A percentile compares a stretch with the other conserved stretches of the same genome.
These are phyloP conservation scores for Globisporangium cederbergense DNA, from an alignment of 352 stramenopile genomes.

Conservation along the genomic window DNA sequence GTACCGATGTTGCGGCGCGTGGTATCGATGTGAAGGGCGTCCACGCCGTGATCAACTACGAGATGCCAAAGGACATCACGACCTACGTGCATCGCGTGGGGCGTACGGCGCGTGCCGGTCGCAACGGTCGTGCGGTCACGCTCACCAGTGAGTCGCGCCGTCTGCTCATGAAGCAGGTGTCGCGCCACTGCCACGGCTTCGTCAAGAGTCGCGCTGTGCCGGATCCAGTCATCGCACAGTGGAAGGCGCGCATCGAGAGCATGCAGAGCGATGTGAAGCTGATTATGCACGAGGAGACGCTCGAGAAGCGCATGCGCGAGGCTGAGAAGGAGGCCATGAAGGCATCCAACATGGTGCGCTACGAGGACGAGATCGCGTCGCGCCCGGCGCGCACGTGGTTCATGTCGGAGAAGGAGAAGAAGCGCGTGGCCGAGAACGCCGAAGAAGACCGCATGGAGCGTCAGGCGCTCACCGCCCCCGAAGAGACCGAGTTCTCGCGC, in stretches of 20 bases:
- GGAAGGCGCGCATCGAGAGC: slow-evolving; percentile 79
- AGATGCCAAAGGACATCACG: slow-evolving; percentile 98
- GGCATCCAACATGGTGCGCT: slow-evolving; percentile 87
- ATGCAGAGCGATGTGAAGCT: slow-evolving; percentile 77
- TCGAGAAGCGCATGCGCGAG: slow-evolving; percentile 89
- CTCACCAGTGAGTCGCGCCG: slow-evolving; percentile 88
- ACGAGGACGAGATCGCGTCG: slow-evolving; percentile 88
- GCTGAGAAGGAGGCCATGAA: slow-evolving; percentile 88
- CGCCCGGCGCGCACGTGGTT: slow-evolving; percentile 91
- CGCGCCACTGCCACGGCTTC: slow-evolving; percentile 83
- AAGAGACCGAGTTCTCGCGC: slow-evolving; percentile 41
- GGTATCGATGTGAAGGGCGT: slow-evolving; percentile 98
- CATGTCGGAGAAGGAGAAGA: slow-evolving; percentile 89
- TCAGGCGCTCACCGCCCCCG: slow-evolving; percentile 28
- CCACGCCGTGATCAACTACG: slow-evolving; percentile 99
- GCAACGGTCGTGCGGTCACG: slow-evolving; percentile 88
- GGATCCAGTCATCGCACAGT: slow-evolving; percentile 84
- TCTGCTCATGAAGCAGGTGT: slow-evolving; percentile 94
- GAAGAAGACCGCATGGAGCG: slow-evolving; percentile 56
- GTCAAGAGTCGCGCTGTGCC: slow-evolving; percentile 90
- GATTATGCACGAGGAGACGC: slow-evolving; percentile 84
- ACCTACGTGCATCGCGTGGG: slow-evolving; percentile 99
- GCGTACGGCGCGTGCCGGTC: slow-evolving; percentile 96
- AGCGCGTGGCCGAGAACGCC: slow-evolving; percentile 65
- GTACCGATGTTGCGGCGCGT: slow-evolving; percentile 98